Conservation (phyloP, 2,329 filamentous ascomycete genomes). For the Metarhizium album region DNA sequence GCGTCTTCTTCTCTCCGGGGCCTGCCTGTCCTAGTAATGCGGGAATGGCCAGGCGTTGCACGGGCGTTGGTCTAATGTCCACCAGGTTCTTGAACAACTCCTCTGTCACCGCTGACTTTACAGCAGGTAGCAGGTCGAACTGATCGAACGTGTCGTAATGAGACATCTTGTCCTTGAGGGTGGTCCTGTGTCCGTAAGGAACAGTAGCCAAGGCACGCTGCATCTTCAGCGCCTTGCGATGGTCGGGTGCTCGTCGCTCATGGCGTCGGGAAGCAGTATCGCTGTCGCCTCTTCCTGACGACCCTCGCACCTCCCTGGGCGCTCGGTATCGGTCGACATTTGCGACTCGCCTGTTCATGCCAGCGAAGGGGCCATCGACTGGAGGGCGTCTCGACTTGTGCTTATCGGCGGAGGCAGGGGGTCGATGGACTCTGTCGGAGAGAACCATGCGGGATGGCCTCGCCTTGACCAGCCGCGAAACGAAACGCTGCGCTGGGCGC, state of each 20-base stretch:
- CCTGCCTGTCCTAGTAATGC: conserved; percentile 53
- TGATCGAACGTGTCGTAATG: conserved; percentile 70
- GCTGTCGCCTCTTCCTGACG: conserved; percentile 13
- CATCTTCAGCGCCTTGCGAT: conserved; percentile 82
- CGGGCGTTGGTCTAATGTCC: conserved; percentile 72
- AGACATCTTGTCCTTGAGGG: conserved; percentile 44
- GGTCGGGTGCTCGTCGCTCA: conserved; percentile 24
- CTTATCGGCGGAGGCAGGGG: conserved; percentile 24
- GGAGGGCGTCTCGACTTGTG: conserved; percentile 26
- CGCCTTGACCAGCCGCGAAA: conserved; percentile 23
- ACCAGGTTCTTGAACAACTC: conserved; percentile 67
- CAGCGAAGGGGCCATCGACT: conserved; percentile 39
- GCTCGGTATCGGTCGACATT: conserved; percentile 20
- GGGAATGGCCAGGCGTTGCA: conserved; percentile 83
- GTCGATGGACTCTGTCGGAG: conserved; percentile 39
- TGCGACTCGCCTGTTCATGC: conserved; percentile 45
- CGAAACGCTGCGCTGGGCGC: conserved; percentile 25
- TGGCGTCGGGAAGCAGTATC: conserved; percentile 16
- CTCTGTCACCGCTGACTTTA: conserved; percentile 59
- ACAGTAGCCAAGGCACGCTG: conserved; percentile 68
- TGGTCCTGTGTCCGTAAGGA: conserved; percentile 56
- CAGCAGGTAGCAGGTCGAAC: conserved; percentile 60
- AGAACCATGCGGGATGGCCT: conserved; percentile 48
- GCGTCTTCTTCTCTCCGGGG: conserved; percentile 14
- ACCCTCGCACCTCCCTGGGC: conserved; percentile 9